Percentiles rank a stretch among this genome's conserved stretches.
Evolutionary conservation across 306 rosid species (phyloP).

Genomic region (Lathyrus aphaca): DNA sequence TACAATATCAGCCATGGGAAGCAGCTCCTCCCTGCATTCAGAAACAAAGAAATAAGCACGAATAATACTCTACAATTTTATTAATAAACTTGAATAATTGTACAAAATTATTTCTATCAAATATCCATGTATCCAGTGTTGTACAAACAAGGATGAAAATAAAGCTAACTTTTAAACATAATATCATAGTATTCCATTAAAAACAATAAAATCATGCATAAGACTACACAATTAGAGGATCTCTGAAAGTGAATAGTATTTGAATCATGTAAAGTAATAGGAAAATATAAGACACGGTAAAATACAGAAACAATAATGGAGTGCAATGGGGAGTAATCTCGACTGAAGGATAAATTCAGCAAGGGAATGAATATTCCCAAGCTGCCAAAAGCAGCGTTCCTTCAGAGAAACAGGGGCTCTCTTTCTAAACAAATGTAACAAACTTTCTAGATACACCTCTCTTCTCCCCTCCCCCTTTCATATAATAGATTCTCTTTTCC

Average conservation of each 20-base stretch:
- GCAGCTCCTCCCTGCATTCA: slow-evolving; percentile 78
- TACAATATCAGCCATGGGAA: slow-evolving; percentile 83
- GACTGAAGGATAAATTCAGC: background rate
- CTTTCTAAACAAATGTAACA: background rate
- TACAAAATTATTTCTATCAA: slow-evolving; percentile 2
- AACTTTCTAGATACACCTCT: background rate
- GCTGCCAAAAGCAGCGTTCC: background rate
- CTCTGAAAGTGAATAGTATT: background rate
- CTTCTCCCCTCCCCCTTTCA: background rate
- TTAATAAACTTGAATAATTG: slow-evolving; percentile 13
- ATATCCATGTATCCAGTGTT: slow-evolving; percentile 7
- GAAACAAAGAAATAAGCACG: slow-evolving; percentile 38
- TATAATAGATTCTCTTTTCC: background rate
- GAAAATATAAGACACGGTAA: background rate
- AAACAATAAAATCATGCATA: slow-evolving; percentile 14
- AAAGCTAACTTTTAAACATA: slow-evolving; percentile 4
- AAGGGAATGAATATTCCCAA: background rate
- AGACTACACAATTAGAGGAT: background rate
- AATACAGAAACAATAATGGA: background rate
- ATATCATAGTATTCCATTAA: background rate
- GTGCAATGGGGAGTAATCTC: background rate
- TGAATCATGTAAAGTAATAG: slow-evolving; percentile 10
- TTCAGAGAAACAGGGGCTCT: background rate
- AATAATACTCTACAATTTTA: slow-evolving; percentile 35
- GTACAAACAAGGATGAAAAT: slow-evolving; percentile 2